Base-by-base conservation (phyloP, 208 protist species). In the Acanthamoeba lenticulata region DNA sequence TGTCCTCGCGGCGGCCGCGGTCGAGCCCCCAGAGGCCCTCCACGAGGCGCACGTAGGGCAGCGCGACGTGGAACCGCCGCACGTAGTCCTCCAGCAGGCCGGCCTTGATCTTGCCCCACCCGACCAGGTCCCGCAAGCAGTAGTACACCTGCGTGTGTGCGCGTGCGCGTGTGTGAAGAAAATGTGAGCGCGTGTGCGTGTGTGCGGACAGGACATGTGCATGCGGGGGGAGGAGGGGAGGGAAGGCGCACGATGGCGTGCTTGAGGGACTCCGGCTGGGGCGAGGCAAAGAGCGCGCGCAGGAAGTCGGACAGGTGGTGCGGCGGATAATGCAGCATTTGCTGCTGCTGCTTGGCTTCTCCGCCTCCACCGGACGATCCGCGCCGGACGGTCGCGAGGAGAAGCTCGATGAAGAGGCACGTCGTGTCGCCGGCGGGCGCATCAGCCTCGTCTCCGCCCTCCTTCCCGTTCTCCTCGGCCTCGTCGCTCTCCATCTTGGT, bases 251-350 rank as follows among this genome's bases (percentile, higher is more conserved):
- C 65, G 9, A 74, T 74, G 36, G 65, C 65, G 65, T 74, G 65
- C n/a, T 74, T 74, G n/a, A 36, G 65, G 29, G 24, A 29, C n/a
- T 42, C 32, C 15, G 65, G 29, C 15, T 74, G 24, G n/a, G 65
- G 11, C 21, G 65, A 32, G 32, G 65, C 15, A 15, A 19, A 42
- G 65, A 74, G 65, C 9, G n/a, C 17, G 32, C 36, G n/a, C 65
- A 74, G 65, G 65, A 74, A 74, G 65, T 74, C 65, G 65, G 65
- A 74, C 29, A 74, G 65, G 65, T 74, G n/a, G 65, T 40, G 65
- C 36, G 65, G 65, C n/a, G 65, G 65, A n/a, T 74, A 74, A n/a
- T 42, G 38, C 1, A 74, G 65, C 13, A 24, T 11, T 29, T 74
- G 65, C 21, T 74, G 29, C 65, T 17, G 4, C 19, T 15, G 52